A percentile compares a stretch with the other conserved stretches of the same genome.
phyloP scores from a whole-genome alignment of 257 asterid species.

The Rhazya stricta region DNA sequence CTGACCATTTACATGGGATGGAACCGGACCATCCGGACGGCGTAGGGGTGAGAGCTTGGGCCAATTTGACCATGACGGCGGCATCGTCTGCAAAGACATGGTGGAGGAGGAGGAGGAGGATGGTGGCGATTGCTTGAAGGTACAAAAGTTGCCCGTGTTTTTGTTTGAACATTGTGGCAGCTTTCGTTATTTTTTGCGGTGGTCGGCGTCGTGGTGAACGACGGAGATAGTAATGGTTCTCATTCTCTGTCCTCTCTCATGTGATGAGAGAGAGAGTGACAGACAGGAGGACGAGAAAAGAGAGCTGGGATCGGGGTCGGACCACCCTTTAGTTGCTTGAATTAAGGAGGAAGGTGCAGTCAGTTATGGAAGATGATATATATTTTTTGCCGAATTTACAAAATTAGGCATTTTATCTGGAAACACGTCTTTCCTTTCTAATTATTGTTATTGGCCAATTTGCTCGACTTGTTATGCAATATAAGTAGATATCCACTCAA shows the following conservation, averaged over 20 bases:
- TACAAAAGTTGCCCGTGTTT: conserved; percentile 19
- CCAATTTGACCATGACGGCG: conserved; percentile 53
- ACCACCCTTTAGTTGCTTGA: conserved; percentile 14
- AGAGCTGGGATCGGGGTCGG: not conserved
- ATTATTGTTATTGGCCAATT: too few species aligned
- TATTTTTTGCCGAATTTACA: not conserved
- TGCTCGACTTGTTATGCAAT: too few species aligned
- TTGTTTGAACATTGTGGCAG: conserved; percentile 34
- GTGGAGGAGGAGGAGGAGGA: conserved; percentile 27
- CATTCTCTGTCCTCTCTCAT: conserved; percentile 24
- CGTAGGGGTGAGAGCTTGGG: conserved; percentile 41
- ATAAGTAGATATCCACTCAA: too few species aligned
- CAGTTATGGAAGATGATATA: conserved; percentile 12
- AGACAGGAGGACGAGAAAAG: not conserved
- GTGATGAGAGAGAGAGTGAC: conserved; percentile 14
- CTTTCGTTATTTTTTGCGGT: not conserved
- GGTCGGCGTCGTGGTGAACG: not conserved
- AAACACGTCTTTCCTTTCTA: too few species aligned
- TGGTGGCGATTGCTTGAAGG: conserved; percentile 16
- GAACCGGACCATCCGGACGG: conserved; percentile 56
- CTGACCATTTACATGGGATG: conserved; percentile 65
- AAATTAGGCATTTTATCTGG: too few species aligned
- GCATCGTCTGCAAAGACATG: conserved; percentile 46
- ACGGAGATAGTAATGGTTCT: conserved; percentile 10
- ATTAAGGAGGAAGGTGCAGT: conserved; percentile 19